Conservation (phyloP, 306 rosid species). For the Quercus gilva region DNA sequence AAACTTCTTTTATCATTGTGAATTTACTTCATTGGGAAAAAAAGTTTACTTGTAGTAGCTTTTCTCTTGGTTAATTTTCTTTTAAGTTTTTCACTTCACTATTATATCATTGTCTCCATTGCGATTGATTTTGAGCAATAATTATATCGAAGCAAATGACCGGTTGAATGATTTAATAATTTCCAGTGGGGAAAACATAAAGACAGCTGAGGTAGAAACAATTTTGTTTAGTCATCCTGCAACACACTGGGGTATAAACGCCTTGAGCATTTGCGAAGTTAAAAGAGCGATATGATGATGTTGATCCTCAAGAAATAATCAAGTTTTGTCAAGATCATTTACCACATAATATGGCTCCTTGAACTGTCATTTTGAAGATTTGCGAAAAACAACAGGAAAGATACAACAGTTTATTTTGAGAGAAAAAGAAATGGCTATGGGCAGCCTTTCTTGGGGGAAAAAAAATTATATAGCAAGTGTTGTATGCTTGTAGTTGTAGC, state of each 20-base stretch:
- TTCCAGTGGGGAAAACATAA: slow-evolving; percentile 83
- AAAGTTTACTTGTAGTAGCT: too few relatives aligned
- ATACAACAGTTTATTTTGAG: slow-evolving; percentile 60
- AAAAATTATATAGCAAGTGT: too few relatives aligned
- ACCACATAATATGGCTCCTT: slow-evolving; percentile 80
- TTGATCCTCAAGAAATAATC: slow-evolving; percentile 46
- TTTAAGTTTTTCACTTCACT: too few relatives aligned
- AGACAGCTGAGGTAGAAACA: slow-evolving; percentile 74
- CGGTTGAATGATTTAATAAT: slow-evolving; percentile 65
- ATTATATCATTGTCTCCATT: too few relatives aligned
- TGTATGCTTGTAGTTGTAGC: too few relatives aligned
- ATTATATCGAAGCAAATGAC: slow-evolving; percentile 72
- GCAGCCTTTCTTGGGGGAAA: slow-evolving; percentile 31
- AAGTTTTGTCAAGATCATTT: slow-evolving; percentile 47
- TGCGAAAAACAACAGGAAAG: slow-evolving; percentile 78
- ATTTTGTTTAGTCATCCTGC: slow-evolving; percentile 66
- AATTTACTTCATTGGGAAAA: too few relatives aligned
- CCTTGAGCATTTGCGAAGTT: slow-evolving; percentile 77
- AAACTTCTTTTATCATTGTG: too few relatives aligned
- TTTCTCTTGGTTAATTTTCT: too few relatives aligned
- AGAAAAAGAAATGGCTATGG: slow-evolving; percentile 57
- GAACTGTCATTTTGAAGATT: slow-evolving; percentile 49
- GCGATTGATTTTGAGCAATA: slow-evolving; percentile 35
- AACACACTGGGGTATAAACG: slow-evolving; percentile 78
- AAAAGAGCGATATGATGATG: slow-evolving; percentile 43